Evolutionary conservation across 108 stramenopile species (phyloP).

Genomic region (Aurantiochytrium sp.): DNA sequence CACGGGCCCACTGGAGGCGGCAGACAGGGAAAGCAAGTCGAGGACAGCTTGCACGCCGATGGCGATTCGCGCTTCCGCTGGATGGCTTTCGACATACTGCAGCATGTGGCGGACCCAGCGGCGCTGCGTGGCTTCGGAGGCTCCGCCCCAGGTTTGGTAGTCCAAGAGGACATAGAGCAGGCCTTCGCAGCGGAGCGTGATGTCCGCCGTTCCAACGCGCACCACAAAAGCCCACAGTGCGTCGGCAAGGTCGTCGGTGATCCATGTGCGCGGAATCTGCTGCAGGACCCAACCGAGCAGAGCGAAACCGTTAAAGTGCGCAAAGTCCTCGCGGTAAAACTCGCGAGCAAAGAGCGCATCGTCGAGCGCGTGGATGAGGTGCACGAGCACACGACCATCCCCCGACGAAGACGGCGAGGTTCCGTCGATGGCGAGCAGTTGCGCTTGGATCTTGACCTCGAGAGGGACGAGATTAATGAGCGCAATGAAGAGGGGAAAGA

Average conservation of each 20-base stretch:
- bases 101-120: not conserved
- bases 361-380: not conserved
- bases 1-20: too few relatives aligned
- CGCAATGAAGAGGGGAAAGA: not conserved
- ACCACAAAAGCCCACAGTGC: not conserved
- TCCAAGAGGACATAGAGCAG: not conserved
- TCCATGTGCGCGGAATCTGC: not conserved
- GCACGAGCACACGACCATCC: not conserved
- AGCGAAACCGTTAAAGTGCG: not conserved
- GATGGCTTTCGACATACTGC: not conserved
- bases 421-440: not conserved
- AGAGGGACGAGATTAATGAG: not conserved
- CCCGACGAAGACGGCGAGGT: not conserved
- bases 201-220: not conserved
- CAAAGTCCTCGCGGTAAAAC: not conserved
- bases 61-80: not conserved
- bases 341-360: not conserved
- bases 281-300: slow-evolving; percentile 10
- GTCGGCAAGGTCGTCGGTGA: not conserved
- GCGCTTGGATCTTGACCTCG: not conserved
- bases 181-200: not conserved
- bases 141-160: not conserved
- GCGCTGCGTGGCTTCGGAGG: not conserved
- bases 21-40: slow-evolving; percentile 3
- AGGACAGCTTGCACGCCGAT: slow-evolving; percentile 1